Base-by-base conservation (phyloP, 2,329 filamentous ascomycete species). In the Neurospora sp. region DNA sequence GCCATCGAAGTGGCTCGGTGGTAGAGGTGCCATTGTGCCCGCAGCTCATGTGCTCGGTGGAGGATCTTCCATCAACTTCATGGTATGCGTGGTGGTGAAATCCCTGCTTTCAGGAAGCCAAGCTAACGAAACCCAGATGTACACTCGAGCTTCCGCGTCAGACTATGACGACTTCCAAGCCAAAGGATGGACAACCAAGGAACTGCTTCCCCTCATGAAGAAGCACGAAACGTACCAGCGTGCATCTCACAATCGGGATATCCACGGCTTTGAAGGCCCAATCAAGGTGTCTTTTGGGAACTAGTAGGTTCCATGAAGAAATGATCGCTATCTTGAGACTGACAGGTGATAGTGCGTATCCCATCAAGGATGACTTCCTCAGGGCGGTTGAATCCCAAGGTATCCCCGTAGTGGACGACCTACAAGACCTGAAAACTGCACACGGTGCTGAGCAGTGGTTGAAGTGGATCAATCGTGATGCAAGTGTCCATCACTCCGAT, bases 281-380 rank as follows among this genome's bases (percentile, higher is more conserved):
- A 93, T 93, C 82, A 93, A 93, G 80, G 91, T 93, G 46, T 93
- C 90, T 0, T 93, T 93, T 73, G 90, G 90, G 69, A 93, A 93
- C 80, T 91, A 93, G 80, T 81, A 76, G 73, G 77, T 68, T 5
- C 23, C 23, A 36, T 36, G 23, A 1, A 1, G 28, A 36, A n/a
- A 15, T 17, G 52, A 62, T 36, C 0, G 8, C 52, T 2, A 4
- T 33, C 15, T 9, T 10, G 13, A 62, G 13, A 36, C 13, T 62
- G 15, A 62, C 15, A 3, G 7, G 23, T 4, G 58, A 2, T 38
- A 81, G 83, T 79, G 91, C 89, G 4, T 94, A 94, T 74, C 91
- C 91, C 1, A 89, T 94, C 79, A 93, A 91, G 84, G 89, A 93
- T 68, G 91, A 95, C 73, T 78, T 79, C 70, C 75, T 79, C 13